A percentile compares a stretch with the other conserved stretches of the same genome.
Conservation (phyloP, 1,284 basidiomycete species). For the Marasmius sp. region DNA sequence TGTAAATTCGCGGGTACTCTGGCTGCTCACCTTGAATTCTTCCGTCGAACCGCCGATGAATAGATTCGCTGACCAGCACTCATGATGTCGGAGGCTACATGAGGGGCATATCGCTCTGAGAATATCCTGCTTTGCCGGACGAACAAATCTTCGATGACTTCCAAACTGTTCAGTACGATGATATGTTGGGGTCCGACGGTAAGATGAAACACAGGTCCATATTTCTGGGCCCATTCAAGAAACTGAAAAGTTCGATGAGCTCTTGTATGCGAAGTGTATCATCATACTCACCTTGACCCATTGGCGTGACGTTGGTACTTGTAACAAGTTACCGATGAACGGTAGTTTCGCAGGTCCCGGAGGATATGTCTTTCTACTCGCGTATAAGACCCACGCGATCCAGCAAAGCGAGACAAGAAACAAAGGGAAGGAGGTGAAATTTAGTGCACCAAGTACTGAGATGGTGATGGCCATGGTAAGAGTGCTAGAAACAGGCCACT, state of each 20-base stretch:
- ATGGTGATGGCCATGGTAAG: not conserved
- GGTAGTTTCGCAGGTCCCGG: conserved; percentile 1
- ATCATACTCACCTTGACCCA: not conserved
- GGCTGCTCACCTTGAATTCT: not conserved
- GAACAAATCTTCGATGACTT: not conserved
- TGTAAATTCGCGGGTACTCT: not conserved
- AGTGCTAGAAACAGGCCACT: not conserved
- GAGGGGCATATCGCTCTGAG: not conserved
- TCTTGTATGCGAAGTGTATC: not conserved
- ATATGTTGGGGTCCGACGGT: not conserved
- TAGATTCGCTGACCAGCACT: not conserved
- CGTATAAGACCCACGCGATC: not conserved
- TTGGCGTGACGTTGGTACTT: not conserved
- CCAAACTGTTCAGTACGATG: not conserved
- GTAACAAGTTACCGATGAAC: conserved; percentile 2
- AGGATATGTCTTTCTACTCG: not conserved
- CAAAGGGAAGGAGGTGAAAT: not conserved
- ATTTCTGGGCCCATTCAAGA: not conserved
- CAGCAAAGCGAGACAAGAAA: not conserved
- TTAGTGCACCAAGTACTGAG: not conserved
- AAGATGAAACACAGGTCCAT: not conserved
- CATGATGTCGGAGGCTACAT: conserved; percentile 1
- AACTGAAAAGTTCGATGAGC: not conserved
- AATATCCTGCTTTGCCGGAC: not conserved
- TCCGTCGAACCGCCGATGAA: not conserved